Evolutionary conservation across 2,329 filamentous ascomycete species (phyloP), one percentile per base, ranked within the genome.

Genomic region (Fusarium subglutinans): DNA sequence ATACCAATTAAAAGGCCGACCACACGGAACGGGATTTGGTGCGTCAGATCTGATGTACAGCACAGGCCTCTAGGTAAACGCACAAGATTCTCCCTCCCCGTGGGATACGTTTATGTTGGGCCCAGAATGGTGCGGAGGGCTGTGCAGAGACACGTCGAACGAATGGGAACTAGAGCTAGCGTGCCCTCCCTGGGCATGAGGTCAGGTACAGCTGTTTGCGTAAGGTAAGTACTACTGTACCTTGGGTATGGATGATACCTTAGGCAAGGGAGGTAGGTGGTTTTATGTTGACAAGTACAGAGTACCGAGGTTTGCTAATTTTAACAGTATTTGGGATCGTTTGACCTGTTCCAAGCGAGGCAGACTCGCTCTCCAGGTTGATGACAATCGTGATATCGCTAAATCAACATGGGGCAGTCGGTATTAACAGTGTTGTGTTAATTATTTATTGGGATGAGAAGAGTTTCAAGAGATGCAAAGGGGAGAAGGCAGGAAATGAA

Each of bases 91-190:
- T 44, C 40, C 20, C 51, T 40, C 20, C 30, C 37, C 11, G 33
- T 24, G 17, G 22, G 12, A 50, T 51, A 51, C 56, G 63, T 35
- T 48, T 35, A 44, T 26, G 60, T 45, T 58, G 56, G 65, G 57
- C 47, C 41, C 41, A 67, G 63, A 66, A 35, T 63, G 61, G 70
- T 67, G 64, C 59, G 58, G 69, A 77, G 76, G 76, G 74, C 76
- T 77, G 72, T 77, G 76, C 70, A 78, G 62, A 70, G 73, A 78
- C 70, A 77, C 72, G 74, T 77, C 53, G 71, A 76, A 67, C 68
- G 61, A 72, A 72, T 57, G 64, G 64, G 69, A 71, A 59, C 43
- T 50, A 64, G 50, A 72, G 60, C 53, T 58, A 55, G 51, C 41
- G 28, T 55, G 30, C 55, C 58, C 45, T 48, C 55, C 58, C 45